A percentile compares a stretch with the other conserved stretches of the same genome.
Evolutionary conservation across 176 grass and related monocot genomes (phyloP).

Genomic region (Ananas comosus): DNA sequence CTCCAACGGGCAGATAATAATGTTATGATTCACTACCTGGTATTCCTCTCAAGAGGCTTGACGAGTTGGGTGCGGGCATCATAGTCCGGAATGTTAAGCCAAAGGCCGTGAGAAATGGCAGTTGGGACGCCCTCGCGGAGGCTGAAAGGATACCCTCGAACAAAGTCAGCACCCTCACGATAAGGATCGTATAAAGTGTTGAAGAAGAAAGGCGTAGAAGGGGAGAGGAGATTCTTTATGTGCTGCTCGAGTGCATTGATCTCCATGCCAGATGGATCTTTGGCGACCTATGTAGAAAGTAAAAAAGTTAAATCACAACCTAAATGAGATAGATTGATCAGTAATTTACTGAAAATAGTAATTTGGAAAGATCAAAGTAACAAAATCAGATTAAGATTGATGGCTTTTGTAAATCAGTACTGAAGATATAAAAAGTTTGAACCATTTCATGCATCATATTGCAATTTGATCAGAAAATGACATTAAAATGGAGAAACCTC

Average conservation of each 20-base stretch:
- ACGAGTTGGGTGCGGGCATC: slow-evolving; percentile 90
- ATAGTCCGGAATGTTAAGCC: slow-evolving; percentile 96
- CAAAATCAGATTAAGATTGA: neutral
- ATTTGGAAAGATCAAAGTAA: neutral
- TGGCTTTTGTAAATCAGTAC: neutral
- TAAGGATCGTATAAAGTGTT: slow-evolving; percentile 90
- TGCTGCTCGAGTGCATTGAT: slow-evolving; percentile 92
- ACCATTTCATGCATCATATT: too few species aligned
- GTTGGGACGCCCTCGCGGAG: slow-evolving; percentile 65
- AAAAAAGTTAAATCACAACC: neutral
- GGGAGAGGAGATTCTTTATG: slow-evolving; percentile 72
- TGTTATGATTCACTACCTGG: slow-evolving; percentile 28
- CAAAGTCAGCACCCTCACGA: slow-evolving; percentile 81
- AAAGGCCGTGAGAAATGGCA: slow-evolving; percentile 76
- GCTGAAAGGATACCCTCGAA: slow-evolving; percentile 88
- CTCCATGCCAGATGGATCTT: slow-evolving; percentile 80
- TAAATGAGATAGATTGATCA: neutral
- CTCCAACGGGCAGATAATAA: neutral
- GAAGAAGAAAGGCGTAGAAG: slow-evolving; percentile 87
- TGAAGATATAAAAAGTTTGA: too few species aligned
- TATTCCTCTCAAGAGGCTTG: slow-evolving; percentile 83
- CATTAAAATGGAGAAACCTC: too few species aligned
- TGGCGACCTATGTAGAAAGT: slow-evolving; percentile 48
- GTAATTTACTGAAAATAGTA: slow-evolving; percentile 1
- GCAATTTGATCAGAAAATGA: too few species aligned